Evolutionary conservation across 2,329 filamentous ascomycete genomes (phyloP), one percentile per base, ranked within the genome.

Genomic region (Fonsecaea monophora): DNA sequence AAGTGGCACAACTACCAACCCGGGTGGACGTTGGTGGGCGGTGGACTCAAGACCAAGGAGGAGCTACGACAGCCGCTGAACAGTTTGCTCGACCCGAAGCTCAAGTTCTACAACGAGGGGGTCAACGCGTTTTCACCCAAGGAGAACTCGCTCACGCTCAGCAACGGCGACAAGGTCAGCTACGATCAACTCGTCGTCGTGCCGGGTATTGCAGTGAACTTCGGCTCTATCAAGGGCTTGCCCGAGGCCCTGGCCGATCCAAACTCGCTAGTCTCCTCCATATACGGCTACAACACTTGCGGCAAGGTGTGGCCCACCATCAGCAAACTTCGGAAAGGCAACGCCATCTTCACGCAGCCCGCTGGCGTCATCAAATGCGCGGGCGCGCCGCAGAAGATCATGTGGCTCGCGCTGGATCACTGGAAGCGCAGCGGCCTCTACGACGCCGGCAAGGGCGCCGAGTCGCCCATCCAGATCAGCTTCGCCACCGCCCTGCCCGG

Each of bases 11-110:
- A 90, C 78, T 90, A 90, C 75, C 88, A 90, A 75, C 87, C 88
- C 0, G 88, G 88, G 62, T 90, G 88, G 88, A 90, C 89, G 1
- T 80, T 90, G 0, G 88, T 90, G 1, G 88, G 88, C 53, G 87
- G 86, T 45, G 88, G 88, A 3, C 80, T 90, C 45, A 90, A 90
- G 77, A 83, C 80, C 55, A 88, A 87, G 74, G 80, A 88, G 69
- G 83, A 88, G 30, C 77, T 90, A 64, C 82, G 83, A 55, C 77
- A 78, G 64, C 84, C 83, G 0, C 74, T 89, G 45, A 72, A 78
- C 4, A 78, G 77, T 56, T 74, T 90, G 57, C 76, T 90, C 7
- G 83, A 89, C 71, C 75, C 84, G n/a, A 87, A 87, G 73, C 76
- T 90, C 68, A 85, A 85, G 72, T 83, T 88, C 71, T 90, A 90